Conservation (phyloP, 345 rosid species). For the Noccaea caerulescens region DNA sequence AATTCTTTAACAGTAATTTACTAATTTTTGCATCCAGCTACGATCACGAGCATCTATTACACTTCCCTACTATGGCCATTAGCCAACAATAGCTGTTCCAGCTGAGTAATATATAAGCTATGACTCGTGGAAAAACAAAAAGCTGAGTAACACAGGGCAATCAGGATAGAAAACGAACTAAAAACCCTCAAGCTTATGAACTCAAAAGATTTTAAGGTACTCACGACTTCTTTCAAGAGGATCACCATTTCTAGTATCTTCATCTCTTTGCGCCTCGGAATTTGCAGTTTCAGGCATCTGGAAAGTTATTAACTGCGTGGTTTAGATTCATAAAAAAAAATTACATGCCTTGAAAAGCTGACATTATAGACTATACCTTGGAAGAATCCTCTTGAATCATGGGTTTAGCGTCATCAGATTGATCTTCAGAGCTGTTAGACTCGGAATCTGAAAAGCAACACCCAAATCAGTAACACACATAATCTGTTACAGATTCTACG, state of each 20-base stretch:
- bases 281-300: slow-evolving; percentile 54
- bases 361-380: slow-evolving; percentile 53
- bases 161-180: slow-evolving; percentile 5
- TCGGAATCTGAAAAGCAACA: slow-evolving; percentile 59
- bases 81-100: slow-evolving; percentile 16
- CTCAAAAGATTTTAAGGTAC: slow-evolving; percentile 42
- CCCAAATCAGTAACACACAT: slow-evolving; percentile 13
- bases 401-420: slow-evolving; percentile 54
- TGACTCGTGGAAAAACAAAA: not conserved
- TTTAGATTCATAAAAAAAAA: slow-evolving; percentile 21
- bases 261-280: slow-evolving; percentile 53
- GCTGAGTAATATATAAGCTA: not conserved
- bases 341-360: not conserved
- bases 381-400: slow-evolving; percentile 44
- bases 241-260: slow-evolving; percentile 48
- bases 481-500: slow-evolving; percentile 16
- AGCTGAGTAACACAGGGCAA: not conserved
- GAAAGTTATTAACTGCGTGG: slow-evolving; percentile 2
- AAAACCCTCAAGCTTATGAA: not conserved
- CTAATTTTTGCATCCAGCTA: not conserved
- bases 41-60: slow-evolving; percentile 20
- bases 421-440: slow-evolving; percentile 64
- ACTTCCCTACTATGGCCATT: slow-evolving; percentile 11
- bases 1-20: slow-evolving; percentile 3
- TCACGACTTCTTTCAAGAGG: slow-evolving; percentile 60